Base-by-base conservation (phyloP, 2,329 filamentous ascomycete species). In the Keithomyces neogunnii region DNA sequence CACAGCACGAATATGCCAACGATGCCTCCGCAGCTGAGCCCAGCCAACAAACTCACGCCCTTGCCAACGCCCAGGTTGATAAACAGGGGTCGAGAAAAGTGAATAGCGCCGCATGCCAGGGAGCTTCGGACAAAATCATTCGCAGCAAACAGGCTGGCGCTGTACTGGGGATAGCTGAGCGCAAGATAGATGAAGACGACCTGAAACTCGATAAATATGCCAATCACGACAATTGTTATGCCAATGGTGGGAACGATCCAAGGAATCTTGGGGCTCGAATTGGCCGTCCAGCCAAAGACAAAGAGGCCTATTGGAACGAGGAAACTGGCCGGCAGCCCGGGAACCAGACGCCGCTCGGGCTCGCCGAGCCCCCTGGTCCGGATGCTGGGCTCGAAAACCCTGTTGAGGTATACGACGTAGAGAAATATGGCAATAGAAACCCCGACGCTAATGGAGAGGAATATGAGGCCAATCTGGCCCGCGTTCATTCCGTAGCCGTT, bases 281-380 rank as follows among this genome's bases (percentile, higher is more conserved):
- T 84, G 7, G 81, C 81, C 7, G 84, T 86, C 82, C 84, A 88
- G 4, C 76, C 83, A 64, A 88, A 88, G 58, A 84, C 80, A 62
- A 89, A 86, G 0, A 89, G 65, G 8, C 82, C 82, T 53, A 84
- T 70, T 5, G 84, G 82, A 19, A 88, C 81, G 10, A 87, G 67
- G 50, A 84, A 69, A 2, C 76, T 80, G 38, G 85, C 85, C 30
- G 53, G 13, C 9, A 61, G 48, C 0, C 51, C 59, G 1, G 59
- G 57, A 9, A 55, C 52, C 0, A 61, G 53, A 2, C 57, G 53
- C 4, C 53, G 55, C 35, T 61, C 59, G 1, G 55, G 53, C 5
- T 54, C 52, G 4, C 55, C 33, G 3, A 51, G 48, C 6, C 55
- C 57, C n/a, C 55, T 51, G 3, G 51, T 54, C 3, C 47, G 47